These are phyloP conservation scores for Pseudopyrenochaeta lycopersici DNA, from an alignment of 2,329 filamentous ascomycete genomes.

Conservation along the genomic window DNA sequence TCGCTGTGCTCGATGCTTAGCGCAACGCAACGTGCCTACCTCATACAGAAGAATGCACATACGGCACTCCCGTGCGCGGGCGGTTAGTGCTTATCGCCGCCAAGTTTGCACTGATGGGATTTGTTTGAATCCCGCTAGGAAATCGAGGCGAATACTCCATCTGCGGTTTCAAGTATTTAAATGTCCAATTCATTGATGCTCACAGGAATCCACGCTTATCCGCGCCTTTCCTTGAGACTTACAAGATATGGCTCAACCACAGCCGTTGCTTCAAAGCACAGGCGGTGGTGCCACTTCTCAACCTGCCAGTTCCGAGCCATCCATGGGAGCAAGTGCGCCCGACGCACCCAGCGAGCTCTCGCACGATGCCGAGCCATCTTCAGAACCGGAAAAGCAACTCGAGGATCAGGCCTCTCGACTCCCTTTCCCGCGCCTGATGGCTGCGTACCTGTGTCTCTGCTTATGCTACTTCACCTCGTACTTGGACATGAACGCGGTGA, in stretches of 20 bases:
- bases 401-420: slow-evolving; percentile 7
- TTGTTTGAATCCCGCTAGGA: not conserved
- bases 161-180: not conserved
- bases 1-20: too few relatives aligned
- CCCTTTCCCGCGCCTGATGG: slow-evolving; percentile 4
- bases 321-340: not conserved
- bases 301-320: not conserved
- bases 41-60: not conserved
- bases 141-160: not conserved
- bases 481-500: slow-evolving; percentile 7
- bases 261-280: not conserved
- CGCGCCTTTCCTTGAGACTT: not conserved
- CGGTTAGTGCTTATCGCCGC: not conserved
- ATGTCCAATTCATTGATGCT: not conserved
- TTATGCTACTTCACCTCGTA: slow-evolving; percentile 7
- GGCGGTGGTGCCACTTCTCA: not conserved
- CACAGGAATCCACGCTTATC: not conserved
- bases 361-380: not conserved
- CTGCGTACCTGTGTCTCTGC: slow-evolving; percentile 9
- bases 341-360: not conserved
- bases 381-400: not conserved
- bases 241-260: not conserved
- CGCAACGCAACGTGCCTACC: not conserved
- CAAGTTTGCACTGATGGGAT: not conserved
- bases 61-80: not conserved